Evolutionary conservation across 352 stramenopile genomes (phyloP), one percentile per base, ranked within the genome.

Genomic region (Phytopythium montanum): DNA sequence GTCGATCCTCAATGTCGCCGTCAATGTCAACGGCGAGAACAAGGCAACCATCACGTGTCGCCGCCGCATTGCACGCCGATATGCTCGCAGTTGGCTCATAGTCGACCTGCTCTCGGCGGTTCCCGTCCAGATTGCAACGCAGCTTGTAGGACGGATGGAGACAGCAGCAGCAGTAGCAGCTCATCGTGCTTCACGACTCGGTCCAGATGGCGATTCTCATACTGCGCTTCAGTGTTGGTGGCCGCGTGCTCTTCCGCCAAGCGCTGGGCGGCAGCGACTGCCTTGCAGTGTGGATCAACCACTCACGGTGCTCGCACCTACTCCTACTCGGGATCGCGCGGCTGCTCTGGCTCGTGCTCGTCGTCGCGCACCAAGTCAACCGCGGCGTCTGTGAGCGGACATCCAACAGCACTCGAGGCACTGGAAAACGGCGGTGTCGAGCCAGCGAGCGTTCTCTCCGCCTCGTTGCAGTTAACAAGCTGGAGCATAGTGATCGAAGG

Each of bases 341-440:
- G 4, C 65, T 85, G 33, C 44, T 88, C 0, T 26, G 53, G 10
- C 23, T 78, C n/a, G 49, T 87, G 6, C 45, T 87, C 12, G 63
- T 72, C 21, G 71, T 78, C 21, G 66, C 70, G 6, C 77, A 87
- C 57, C 72, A 84, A 69, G 61, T 83, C 9, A 70, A 81, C 23
- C 51, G 62, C 0, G 64, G 68, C 5, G 65, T 69, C 2, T 69
- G 68, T 19, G 38, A 44, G 14, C 38, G 38, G 9, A 21, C 38
- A 5, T 44, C 38, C 16, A 7, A 18, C 2, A 2, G 6, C 14
- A 44, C 3, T 13, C 0, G 53, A 56, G 28, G 28, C n/a, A 18
- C 10, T 18, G n/a, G 25, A 34, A 6, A 3, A 2, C 0, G 14
- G 21, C 16, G 38, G 18, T n/a, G 18, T 19, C 13, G 7, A 21